Percentiles rank a stretch among this genome's conserved stretches.
These are phyloP conservation scores for Pleurotus tuoliensis DNA, from an alignment of 768 basidiomycete species.

Conservation along the genomic window DNA sequence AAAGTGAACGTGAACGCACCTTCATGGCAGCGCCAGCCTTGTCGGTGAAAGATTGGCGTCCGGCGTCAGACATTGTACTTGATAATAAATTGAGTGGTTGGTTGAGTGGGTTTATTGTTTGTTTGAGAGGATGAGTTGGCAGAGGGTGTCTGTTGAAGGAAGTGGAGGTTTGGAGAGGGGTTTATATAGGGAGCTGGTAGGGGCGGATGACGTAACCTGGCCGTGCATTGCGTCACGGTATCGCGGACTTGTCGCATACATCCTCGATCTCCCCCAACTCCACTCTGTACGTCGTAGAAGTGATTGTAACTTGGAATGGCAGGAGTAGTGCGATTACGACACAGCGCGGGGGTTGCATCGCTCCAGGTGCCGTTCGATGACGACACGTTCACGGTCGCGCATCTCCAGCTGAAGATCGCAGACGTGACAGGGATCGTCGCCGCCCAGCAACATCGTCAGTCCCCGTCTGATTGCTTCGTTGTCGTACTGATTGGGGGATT, in stretches of 20 bases:
- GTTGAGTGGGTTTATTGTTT: neutral
- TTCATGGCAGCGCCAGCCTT: constrained; percentile 48
- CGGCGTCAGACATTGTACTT: constrained; percentile 46
- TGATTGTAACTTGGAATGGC: too few relatives aligned
- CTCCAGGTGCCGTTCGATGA: constrained; percentile 61
- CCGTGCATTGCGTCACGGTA: too few relatives aligned
- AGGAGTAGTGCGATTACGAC: constrained; percentile 65
- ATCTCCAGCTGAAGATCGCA: constrained; percentile 73
- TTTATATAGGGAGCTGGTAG: neutral
- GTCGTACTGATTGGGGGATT: too few relatives aligned
- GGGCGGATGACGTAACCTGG: neutral
- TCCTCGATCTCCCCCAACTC: too few relatives aligned
- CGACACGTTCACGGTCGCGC: constrained; percentile 57
- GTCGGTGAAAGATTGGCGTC: constrained; percentile 57
- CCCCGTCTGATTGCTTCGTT: too few relatives aligned
- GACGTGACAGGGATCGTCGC: constrained; percentile 65
- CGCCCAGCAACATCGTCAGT: constrained; percentile 74
- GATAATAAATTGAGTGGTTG: neutral
- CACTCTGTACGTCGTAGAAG: too few relatives aligned
- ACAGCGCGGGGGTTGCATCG: constrained; percentile 80
- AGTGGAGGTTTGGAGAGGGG: too few relatives aligned
- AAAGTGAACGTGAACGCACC: constrained; percentile 23
- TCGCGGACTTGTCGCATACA: too few relatives aligned
- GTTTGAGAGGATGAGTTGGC: too few relatives aligned
- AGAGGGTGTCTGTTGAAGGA: too few relatives aligned